phyloP scores from a whole-genome alignment of 768 basidiomycete genomes.

The Leucocoprinus leucothites region DNA sequence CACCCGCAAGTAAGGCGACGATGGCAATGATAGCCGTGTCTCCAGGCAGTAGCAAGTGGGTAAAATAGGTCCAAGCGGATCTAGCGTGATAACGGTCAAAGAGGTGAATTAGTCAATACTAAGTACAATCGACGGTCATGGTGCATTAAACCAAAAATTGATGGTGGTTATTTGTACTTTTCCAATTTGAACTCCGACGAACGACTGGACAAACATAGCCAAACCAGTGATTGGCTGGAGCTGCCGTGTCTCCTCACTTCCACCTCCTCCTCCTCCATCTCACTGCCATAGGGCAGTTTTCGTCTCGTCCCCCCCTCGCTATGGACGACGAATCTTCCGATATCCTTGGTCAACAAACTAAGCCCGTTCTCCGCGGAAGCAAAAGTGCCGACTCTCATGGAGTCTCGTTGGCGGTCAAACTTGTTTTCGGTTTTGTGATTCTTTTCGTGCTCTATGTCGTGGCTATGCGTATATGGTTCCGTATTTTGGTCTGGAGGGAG shows the following conservation, averaged over 20 bases:
- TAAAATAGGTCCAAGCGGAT: slow-evolving; percentile 16
- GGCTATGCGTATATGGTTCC: slow-evolving; percentile 38
- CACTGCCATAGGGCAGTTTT: slow-evolving; percentile 27
- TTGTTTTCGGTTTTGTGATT: slow-evolving; percentile 31
- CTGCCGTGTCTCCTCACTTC: slow-evolving; percentile 21
- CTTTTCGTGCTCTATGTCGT: slow-evolving; percentile 36
- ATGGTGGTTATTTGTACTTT: slow-evolving; percentile 13
- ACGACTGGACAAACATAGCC: slow-evolving; percentile 23
- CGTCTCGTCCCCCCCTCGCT: slow-evolving; percentile 23
- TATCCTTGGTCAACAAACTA: slow-evolving; percentile 61
- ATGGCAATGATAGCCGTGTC: slow-evolving; percentile 71
- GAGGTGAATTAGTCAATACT: not conserved
- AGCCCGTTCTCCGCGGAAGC: slow-evolving; percentile 29
- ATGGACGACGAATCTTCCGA: slow-evolving; percentile 72
- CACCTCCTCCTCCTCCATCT: slow-evolving; percentile 36
- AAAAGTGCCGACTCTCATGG: slow-evolving; percentile 29
- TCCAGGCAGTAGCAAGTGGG: slow-evolving; percentile 76
- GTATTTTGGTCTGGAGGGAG: slow-evolving; percentile 58
- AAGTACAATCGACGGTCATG: not conserved
- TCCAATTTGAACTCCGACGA: slow-evolving; percentile 17
- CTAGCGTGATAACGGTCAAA: slow-evolving; percentile 10
- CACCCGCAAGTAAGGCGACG: slow-evolving; percentile 80
- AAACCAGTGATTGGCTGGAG: slow-evolving; percentile 31
- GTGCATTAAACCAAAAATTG: not conserved
- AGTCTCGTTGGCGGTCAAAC: slow-evolving; percentile 37